Conservation (phyloP, 805 yeast species). For the Candida montana region DNA sequence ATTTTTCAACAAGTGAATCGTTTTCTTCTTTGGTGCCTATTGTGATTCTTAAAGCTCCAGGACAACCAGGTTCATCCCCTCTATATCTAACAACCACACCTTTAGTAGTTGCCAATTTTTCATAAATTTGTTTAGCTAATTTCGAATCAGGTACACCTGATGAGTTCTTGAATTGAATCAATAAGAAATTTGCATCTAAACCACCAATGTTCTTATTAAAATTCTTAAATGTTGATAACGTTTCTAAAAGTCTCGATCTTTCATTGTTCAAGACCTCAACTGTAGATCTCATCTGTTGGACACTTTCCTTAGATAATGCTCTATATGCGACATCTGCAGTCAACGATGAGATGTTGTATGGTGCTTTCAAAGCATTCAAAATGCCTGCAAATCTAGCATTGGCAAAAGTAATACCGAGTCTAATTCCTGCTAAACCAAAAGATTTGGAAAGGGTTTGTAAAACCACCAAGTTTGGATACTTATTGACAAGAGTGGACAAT, state of each 20-base stretch:
- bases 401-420: slow-evolving; percentile 79
- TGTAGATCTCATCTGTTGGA: slow-evolving; percentile 51
- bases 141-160: slow-evolving; percentile 61
- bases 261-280: slow-evolving; percentile 49
- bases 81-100: slow-evolving; percentile 86
- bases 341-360: slow-evolving; percentile 84
- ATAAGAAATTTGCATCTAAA: slow-evolving; percentile 77
- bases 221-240: slow-evolving; percentile 51
- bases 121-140: slow-evolving; percentile 62
- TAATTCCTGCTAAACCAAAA: slow-evolving; percentile 92
- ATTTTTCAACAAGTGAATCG: slow-evolving; percentile 43
- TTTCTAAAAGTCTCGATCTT: slow-evolving; percentile 47
- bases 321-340: slow-evolving; percentile 72
- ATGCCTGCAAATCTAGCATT: slow-evolving; percentile 54
- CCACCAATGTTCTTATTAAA: slow-evolving; percentile 80
- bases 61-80: slow-evolving; percentile 86
- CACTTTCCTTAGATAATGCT: slow-evolving; percentile 58
- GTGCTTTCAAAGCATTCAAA: slow-evolving; percentile 90
- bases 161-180: slow-evolving; percentile 63
- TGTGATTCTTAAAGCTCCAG: slow-evolving; percentile 82
- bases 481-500: slow-evolving; percentile 69
- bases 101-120: slow-evolving; percentile 60
- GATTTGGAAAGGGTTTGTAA: slow-evolving; percentile 92
- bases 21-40: slow-evolving; percentile 83
- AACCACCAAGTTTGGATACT: slow-evolving; percentile 78